Evolutionary conservation across 495 filamentous ascomycete genomes (phyloP).

Genomic region (Neurospora sublineolata): DNA sequence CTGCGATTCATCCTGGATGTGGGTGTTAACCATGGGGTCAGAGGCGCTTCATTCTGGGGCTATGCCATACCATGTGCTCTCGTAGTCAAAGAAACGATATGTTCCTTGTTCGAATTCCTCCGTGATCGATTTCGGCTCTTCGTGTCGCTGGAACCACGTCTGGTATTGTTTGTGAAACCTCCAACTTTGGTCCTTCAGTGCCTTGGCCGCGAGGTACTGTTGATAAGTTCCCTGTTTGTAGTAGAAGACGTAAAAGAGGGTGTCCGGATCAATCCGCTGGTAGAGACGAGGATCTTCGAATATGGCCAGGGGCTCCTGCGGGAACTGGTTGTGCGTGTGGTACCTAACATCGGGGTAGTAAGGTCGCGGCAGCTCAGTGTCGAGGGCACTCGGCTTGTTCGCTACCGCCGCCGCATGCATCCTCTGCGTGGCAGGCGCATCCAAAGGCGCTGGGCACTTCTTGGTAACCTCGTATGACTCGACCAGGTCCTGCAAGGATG

Average conservation of each 20-base stretch:
- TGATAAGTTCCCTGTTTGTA: constrained; percentile 94
- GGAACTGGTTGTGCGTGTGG: constrained; percentile 74
- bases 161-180: constrained; percentile 99
- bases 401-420: constrained; percentile 61
- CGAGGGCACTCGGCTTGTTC: constrained; percentile 58
- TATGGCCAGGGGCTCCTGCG: constrained; percentile 78
- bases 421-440: constrained; percentile 53
- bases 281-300: constrained; percentile 87
- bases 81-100: constrained; percentile 98
- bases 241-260: constrained; percentile 98
- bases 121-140: constrained; percentile 95
- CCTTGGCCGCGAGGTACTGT: constrained; percentile 92
- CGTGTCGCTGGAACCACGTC: constrained; percentile 97
- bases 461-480: constrained; percentile 83
- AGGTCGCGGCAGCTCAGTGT: constrained; percentile 69
- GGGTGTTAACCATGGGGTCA: constrained; percentile 1
- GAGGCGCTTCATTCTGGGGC: constrained; percentile 22
- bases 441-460: constrained; percentile 44
- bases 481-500: constrained; percentile 77
- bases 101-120: constrained; percentile 98
- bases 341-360: constrained; percentile 74
- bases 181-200: constrained; percentile 94
- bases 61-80: constrained; percentile 78
- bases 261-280: constrained; percentile 81
- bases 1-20: constrained; percentile 87